These are phyloP conservation scores for Backusella parvicylindrica DNA, from an alignment of 192 early-diverging fungal genomes.

Conservation along the genomic window DNA sequence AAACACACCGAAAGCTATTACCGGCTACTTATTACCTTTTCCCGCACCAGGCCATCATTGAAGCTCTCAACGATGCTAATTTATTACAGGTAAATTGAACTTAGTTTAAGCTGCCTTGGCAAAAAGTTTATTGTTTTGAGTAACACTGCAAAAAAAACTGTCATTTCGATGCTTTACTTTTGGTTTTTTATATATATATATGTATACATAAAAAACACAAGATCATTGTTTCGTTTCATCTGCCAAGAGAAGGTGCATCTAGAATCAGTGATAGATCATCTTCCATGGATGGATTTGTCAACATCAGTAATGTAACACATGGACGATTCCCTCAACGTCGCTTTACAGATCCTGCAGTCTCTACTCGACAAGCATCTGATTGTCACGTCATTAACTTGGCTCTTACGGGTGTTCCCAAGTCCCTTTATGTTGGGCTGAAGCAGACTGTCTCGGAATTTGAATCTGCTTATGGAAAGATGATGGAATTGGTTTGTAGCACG, in stretches of 20 bases:
- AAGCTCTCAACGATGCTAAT: constrained; percentile 21
- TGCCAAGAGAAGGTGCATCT: constrained; percentile 1
- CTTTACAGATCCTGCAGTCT: constrained; percentile 16
- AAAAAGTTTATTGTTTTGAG: background rate
- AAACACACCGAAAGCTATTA: background rate
- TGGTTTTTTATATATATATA: too few relatives aligned
- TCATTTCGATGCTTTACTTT: background rate
- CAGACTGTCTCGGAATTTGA: constrained; percentile 19
- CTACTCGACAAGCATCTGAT: background rate
- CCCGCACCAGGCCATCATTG: constrained; percentile 51
- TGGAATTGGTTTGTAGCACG: constrained; percentile 15
- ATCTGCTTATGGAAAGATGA: constrained; percentile 23
- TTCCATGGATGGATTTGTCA: background rate
- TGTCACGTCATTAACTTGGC: constrained; percentile 7
- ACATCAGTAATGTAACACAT: background rate
- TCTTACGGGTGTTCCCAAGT: constrained; percentile 9
- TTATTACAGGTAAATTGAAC: constrained; percentile 20
- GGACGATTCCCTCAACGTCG: constrained; percentile 10
- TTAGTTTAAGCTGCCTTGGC: background rate
- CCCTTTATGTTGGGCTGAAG: constrained; percentile 19
- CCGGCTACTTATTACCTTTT: constrained; percentile 35
- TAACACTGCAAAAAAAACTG: background rate
- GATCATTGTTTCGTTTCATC: constrained; percentile 11
- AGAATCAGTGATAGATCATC: background rate
- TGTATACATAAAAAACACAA: background rate